phyloP scores from a whole-genome alignment of 495 filamentous ascomycete species.

The Penicillium diatomitis region DNA sequence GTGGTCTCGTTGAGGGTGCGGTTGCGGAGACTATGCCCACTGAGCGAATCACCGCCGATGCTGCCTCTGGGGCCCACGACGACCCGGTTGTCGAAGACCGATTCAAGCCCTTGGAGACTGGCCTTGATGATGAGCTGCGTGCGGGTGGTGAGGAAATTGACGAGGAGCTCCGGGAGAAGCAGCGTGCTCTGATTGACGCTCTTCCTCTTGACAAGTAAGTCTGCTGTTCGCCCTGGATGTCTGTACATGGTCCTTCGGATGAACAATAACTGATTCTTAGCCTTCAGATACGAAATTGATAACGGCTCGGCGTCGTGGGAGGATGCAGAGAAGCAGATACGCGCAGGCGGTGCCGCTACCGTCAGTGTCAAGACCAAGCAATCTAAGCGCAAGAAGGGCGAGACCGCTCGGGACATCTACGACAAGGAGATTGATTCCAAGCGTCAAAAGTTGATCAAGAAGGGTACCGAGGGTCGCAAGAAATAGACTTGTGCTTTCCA shows the following conservation, averaged over 20 bases:
- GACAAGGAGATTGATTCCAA: slow-evolving; percentile 40
- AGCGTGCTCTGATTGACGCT: slow-evolving; percentile 78
- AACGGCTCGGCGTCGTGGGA: slow-evolving; percentile 65
- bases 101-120: slow-evolving; percentile 59
- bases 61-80: slow-evolving; percentile 52
- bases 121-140: slow-evolving; percentile 77
- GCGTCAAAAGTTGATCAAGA: slow-evolving; percentile 43
- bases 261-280: slow-evolving; percentile 39
- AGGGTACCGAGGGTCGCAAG: slow-evolving; percentile 42
- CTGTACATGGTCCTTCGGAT: slow-evolving; percentile 8
- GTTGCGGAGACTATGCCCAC: slow-evolving; percentile 61
- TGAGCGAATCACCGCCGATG: slow-evolving; percentile 40
- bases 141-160: slow-evolving; percentile 73
- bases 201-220: slow-evolving; percentile 81
- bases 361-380: slow-evolving; percentile 74
- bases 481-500: slow-evolving; percentile 12
- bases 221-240: background rate
- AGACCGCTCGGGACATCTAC: slow-evolving; percentile 45
- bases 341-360: slow-evolving; percentile 51
- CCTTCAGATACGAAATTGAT: slow-evolving; percentile 68
- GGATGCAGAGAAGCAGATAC: slow-evolving; percentile 72
- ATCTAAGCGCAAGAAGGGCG: slow-evolving; percentile 70
- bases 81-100: slow-evolving; percentile 46
- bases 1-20: slow-evolving; percentile 61
- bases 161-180: slow-evolving; percentile 60